phyloP scores from a whole-genome alignment of 768 basidiomycete species.

The Leccinum incarnatum region DNA sequence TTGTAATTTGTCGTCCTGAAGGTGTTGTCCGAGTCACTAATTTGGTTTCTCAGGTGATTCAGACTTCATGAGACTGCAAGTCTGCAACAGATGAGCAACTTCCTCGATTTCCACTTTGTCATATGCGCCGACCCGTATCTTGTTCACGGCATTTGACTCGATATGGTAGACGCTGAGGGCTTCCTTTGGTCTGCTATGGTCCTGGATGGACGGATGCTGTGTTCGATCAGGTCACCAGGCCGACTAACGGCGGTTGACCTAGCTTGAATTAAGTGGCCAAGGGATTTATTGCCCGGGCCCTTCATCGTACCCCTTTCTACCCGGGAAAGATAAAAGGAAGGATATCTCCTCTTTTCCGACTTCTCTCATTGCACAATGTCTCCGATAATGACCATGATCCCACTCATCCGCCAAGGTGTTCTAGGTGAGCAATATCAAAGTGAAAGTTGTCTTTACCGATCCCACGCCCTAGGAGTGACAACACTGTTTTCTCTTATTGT shows the following conservation, averaged over 20 bases:
- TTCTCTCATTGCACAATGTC: neutral
- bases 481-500: conserved; percentile 31
- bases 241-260: neutral
- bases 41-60: neutral
- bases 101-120: no score
- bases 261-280: neutral
- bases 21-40: neutral
- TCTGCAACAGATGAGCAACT: neutral
- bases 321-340: conserved; percentile 7
- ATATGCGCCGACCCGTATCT: neutral
- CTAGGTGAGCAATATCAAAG: conserved; percentile 19
- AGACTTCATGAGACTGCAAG: neutral
- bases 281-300: neutral
- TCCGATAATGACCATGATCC: conserved; percentile 15
- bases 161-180: neutral
- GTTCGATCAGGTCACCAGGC: neutral
- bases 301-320: neutral
- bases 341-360: neutral
- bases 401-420: conserved; percentile 15
- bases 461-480: conserved; percentile 9
- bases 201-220: neutral
- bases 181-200: neutral
- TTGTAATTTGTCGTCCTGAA: neutral
- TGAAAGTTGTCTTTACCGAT: conserved; percentile 2
- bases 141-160: neutral